Conservation (phyloP, 495 filamentous ascomycete species). For the Aspergillus carlsbadensis region DNA sequence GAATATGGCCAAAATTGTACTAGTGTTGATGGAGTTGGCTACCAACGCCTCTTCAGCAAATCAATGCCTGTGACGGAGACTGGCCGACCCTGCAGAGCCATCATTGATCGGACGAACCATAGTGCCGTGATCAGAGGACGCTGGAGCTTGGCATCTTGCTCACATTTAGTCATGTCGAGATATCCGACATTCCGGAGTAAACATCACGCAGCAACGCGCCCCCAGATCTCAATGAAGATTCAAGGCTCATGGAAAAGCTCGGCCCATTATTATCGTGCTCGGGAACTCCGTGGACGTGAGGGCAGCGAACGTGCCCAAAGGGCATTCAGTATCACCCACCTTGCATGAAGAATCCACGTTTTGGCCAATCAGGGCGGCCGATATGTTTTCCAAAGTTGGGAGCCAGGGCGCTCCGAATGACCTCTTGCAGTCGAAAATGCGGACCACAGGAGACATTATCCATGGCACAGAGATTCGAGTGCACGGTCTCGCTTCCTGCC, state of each 20-base stretch:
- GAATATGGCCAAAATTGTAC: conserved; percentile 1
- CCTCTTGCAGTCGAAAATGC: conserved; percentile 10
- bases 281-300: background rate
- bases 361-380: conserved; percentile 3
- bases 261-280: background rate
- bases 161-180: too few relatives aligned
- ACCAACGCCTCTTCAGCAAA: background rate
- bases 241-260: background rate
- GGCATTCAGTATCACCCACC: conserved; percentile 15
- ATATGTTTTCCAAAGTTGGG: conserved; percentile 12
- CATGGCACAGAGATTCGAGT: background rate
- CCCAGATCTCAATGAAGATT: too few relatives aligned
- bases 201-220: background rate
- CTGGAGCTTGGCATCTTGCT: conserved; percentile 3
- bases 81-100: conserved; percentile 8
- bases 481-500: conserved; percentile 25
- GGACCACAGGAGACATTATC: background rate
- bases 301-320: background rate
- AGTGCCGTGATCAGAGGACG: background rate
- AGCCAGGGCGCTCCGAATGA: conserved; percentile 13
- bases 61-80: background rate
- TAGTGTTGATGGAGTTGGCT: background rate
- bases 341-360: conserved; percentile 14
- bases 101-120: conserved; percentile 15
- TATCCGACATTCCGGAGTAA: background rate